phyloP scores from a whole-genome alignment of 352 stramenopile genomes.

The Phytophthora syringae region DNA sequence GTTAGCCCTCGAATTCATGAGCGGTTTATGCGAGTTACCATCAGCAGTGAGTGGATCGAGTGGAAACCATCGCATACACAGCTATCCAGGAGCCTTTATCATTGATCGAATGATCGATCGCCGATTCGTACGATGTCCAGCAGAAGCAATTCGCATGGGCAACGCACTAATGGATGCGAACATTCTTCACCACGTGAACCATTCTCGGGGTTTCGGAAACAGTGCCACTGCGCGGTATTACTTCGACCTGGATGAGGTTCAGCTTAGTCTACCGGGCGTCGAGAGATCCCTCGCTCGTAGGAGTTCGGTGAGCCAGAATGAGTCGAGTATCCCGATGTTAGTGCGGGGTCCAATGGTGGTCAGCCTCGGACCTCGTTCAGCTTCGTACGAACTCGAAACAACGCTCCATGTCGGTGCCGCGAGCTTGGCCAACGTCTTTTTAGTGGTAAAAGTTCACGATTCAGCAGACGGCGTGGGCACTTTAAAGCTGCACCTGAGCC shows the following conservation, averaged over 20 bases:
- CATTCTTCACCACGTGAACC: slow-evolving; percentile 60
- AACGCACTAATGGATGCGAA: slow-evolving; percentile 74
- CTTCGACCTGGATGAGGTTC: slow-evolving; percentile 40
- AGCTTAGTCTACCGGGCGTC: slow-evolving; percentile 22
- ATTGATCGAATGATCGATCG: slow-evolving; percentile 38
- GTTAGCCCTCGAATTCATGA: slow-evolving; percentile 30
- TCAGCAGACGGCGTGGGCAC: slow-evolving; percentile 17
- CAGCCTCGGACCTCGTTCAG: slow-evolving; percentile 23
- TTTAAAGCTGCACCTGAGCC: slow-evolving; percentile 13
- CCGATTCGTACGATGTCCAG: slow-evolving; percentile 43
- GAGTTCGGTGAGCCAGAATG: slow-evolving; percentile 22
- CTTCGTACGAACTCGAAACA: slow-evolving; percentile 14
- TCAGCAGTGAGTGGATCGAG: slow-evolving; percentile 5
- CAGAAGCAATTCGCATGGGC: slow-evolving; percentile 55
- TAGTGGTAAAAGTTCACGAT: slow-evolving; percentile 20
- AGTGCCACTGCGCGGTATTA: slow-evolving; percentile 38
- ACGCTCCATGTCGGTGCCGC: slow-evolving; percentile 44
- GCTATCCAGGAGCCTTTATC: slow-evolving; percentile 28
- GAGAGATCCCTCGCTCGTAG: slow-evolving; percentile 6
- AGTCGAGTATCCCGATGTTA: slow-evolving; percentile 30
- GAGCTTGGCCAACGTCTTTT: slow-evolving; percentile 54
- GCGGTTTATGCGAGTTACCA: slow-evolving; percentile 11
- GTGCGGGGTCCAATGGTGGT: slow-evolving; percentile 7
- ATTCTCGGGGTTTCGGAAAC: slow-evolving; percentile 52
- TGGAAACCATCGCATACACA: slow-evolving; percentile 1